Conservation (phyloP, 352 stramenopile species). For the Thalassiosira livingstoniorum region DNA sequence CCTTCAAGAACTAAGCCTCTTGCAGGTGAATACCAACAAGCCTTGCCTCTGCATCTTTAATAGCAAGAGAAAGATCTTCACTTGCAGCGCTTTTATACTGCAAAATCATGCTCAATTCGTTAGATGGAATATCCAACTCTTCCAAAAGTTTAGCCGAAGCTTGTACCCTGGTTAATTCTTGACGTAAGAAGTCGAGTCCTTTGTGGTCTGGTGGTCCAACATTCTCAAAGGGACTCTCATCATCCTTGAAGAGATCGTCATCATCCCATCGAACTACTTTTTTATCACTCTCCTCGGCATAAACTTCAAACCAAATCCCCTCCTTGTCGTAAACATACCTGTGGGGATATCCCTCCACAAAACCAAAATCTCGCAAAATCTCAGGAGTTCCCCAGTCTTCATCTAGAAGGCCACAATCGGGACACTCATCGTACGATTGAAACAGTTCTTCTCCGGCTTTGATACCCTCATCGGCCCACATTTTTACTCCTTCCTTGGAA, state of each 20-base stretch:
- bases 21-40: no score
- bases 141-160: background rate
- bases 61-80: background rate
- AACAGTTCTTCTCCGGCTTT: background rate
- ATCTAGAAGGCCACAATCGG: background rate
- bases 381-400: background rate
- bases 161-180: background rate
- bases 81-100: background rate
- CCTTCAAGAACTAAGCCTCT: no score
- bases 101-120: background rate
- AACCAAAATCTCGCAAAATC: slow-evolving; percentile 55
- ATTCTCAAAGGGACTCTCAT: background rate
- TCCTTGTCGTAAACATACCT: slow-evolving; percentile 13
- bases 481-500: background rate
- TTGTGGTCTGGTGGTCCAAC: background rate
- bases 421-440: background rate
- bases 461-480: background rate
- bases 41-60: background rate
- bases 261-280: background rate
- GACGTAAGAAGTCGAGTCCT: background rate
- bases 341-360: slow-evolving; percentile 57
- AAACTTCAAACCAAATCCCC: background rate
- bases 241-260: background rate
- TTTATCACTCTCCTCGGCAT: background rate
- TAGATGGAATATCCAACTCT: background rate